Base-by-base conservation (phyloP, 2,329 filamentous ascomycete species). In the Sporothrix pseudoabietina region DNA sequence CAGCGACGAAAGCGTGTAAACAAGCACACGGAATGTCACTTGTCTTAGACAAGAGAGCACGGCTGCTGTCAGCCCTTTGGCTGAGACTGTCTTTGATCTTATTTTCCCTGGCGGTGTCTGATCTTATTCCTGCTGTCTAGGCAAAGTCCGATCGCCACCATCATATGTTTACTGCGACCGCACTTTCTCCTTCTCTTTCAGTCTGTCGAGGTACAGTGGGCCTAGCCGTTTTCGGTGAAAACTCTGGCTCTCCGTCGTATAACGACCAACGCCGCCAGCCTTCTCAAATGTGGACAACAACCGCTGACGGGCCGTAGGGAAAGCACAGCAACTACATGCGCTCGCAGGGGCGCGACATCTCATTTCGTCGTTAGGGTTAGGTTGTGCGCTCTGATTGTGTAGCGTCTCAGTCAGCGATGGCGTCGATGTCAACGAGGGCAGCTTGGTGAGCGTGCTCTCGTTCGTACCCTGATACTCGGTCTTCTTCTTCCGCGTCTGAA, bases 141-240 rank as follows among this genome's bases (percentile, higher is more conserved):
- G 52, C n/a, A 19, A 16, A n/a, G 30, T 14, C 59, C 59, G 32
- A 41, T 63, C 32, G 59, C 59, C 59, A 63, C 59, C 59, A 63
- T 22, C 59, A 63, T 4, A 26, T 26, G 26, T 26, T 26, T 26
- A 41, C 59, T 12, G 30, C 35, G 59, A 63, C 41, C 59, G 59
- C 59, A 22, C 19, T 61, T 69, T 54, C 19, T 35, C 26, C 16
- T 35, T 54, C 16, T 54, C 44, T 16, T 35, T n/a, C 9, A 19
- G 52, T 49, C 26, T 16, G 9, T 32, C 52, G 5, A 16, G 10
- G 8, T 14, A 14, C 3, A 2, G 32, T 63, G 32, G 59, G 59
- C 30, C 32, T 63, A 41, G 32, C 59, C 32, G 32, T 19, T 39
- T 63, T 63, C 32, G 59, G 59, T 39, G 55, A 59, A 59, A n/a